These are phyloP conservation scores for Westerdykella aurantiaca DNA, from an alignment of 2,329 filamentous ascomycete genomes.

Conservation along the genomic window DNA sequence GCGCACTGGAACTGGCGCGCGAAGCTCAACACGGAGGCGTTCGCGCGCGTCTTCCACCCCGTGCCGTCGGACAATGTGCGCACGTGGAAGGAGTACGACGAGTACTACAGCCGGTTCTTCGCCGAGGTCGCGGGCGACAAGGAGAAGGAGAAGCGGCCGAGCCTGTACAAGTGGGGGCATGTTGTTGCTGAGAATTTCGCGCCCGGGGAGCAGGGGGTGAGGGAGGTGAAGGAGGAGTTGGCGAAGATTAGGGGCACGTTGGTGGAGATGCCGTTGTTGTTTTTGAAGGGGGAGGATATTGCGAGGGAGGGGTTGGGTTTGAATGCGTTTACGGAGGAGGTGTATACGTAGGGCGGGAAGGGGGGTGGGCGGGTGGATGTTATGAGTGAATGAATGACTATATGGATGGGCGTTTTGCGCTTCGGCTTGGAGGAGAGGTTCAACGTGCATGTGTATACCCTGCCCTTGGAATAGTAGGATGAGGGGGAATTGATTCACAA, in stretches of 20 bases:
- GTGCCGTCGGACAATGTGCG: conserved; percentile 64
- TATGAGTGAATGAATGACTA: no score
- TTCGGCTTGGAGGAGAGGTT: no score
- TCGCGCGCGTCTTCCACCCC: conserved; percentile 73
- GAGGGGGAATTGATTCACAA: no score
- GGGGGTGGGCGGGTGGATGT: no score
- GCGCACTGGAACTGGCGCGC: conserved; percentile 69
- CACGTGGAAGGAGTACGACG: conserved; percentile 68
- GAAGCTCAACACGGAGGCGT: conserved; percentile 71
- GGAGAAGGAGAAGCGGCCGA: conserved; percentile 39
- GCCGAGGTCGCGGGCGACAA: conserved; percentile 40
- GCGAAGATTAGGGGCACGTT: conserved; percentile 55
- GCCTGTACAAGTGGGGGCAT: conserved; percentile 76
- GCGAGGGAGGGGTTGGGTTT: conserved; percentile 69
- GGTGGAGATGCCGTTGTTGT: conserved; percentile 85
- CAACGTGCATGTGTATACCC: no score
- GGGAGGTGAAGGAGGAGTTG: conserved; percentile 63
- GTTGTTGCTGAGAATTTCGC: conserved; percentile 57
- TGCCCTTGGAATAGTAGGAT: no score
- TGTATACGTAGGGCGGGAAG: conserved; percentile 38
- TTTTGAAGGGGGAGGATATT: conserved; percentile 79
- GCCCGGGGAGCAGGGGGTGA: conserved; percentile 39
- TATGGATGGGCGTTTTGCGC: not conserved
- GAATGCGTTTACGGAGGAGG: conserved; percentile 45
- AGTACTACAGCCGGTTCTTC: conserved; percentile 65